Base-by-base conservation (phyloP, 495 filamentous ascomycete species). In the Hyaloscypha variabilis region DNA sequence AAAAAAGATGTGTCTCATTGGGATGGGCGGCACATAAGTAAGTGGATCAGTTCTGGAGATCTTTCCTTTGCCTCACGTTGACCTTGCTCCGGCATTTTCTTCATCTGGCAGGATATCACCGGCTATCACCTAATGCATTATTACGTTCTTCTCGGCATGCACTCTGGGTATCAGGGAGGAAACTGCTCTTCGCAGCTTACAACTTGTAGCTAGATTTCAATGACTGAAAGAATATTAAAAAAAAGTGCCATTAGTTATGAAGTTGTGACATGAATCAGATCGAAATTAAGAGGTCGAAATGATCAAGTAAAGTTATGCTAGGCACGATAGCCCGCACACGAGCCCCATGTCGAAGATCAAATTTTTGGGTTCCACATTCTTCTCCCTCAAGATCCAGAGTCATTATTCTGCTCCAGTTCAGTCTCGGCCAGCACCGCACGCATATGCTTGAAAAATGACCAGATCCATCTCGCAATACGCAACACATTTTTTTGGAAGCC, bases 131-230 rank as follows among this genome's bases (percentile, higher is more conserved):
- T 46, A 56, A 49, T 46, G 51, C 55, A 62, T 62, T 67, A 67
- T 63, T 67, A 34, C 30, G 58, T 67, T 29, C 23, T 42, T 67
- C 60, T 63, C 54, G 19, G 42, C 25, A 24, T 14, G 26, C 51
- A 54, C 26, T 23, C 51, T 54, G 8, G 51, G 39, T 46, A 10
- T 67, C 54, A 49, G 54, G 60, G 62, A 26, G 46, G 51, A 49
- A 59, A 19, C 55, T 62, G 54, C 54, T 25, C n/a, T 26, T 57
- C 10, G 56, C 61, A 61, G 57, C 56, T 56, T 55, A 64, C 50
- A 58, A 52, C 61, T 56, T 68, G 66, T 68, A 68, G 57, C 66
- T 68, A 68, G 66, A 68, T 26, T 58, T 63, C 23, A 64, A 68
- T 65, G 61, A 68, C 26, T 13, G 34, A 58, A 58, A 58, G 54